Base-by-base conservation (phyloP, 495 filamentous ascomycete species). In the Annulohypoxylon maeteangense region DNA sequence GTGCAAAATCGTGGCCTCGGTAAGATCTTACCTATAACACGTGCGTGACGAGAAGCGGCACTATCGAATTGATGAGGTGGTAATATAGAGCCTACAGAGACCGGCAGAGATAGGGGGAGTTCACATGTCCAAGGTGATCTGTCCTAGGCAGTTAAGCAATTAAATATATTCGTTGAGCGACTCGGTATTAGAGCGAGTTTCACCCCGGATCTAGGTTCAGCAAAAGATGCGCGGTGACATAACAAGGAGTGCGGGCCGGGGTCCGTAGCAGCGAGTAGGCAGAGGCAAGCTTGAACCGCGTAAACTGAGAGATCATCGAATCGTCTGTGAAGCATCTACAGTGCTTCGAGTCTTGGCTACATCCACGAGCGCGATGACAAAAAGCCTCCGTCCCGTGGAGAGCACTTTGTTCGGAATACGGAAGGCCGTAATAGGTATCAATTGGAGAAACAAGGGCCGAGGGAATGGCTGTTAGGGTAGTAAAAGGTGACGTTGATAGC, bases 351-450 rank as follows among this genome's bases (percentile, higher is more conserved):
- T 73, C 70, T 73, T 73, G 70, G 70, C 70, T 44, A 64, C 69
- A 55, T 60, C 53, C 22, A 53, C 59, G 50, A 71, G 34, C 56
- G 23, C 53, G 51, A 45, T 64, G 51, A 68, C 69, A 25, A 65
- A 62, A 65, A 32, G 47, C 47, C 48, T 73, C 70, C 70, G 65
- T 68, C 60, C 65, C 56, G 70, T 56, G 58, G 61, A 62, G 50
- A 62, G 22, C 65, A 62, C 72, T 57, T 72, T 74, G 67, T 70
- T 72, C 71, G 74, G 71, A 64, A 65, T 60, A 75, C 74, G 74
- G 74, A 76, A 68, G 62, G 45, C 67, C 69, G 58, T 61, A 67
- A 57, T 20, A 64, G 68, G 58, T 51, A 63, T 54, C 54, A 51
- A 69, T 70, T 75, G 62, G 72, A 65, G 74, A 55, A 71, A 65